Conservation (phyloP, 257 asterid genomes). For the Avicennia marina region DNA sequence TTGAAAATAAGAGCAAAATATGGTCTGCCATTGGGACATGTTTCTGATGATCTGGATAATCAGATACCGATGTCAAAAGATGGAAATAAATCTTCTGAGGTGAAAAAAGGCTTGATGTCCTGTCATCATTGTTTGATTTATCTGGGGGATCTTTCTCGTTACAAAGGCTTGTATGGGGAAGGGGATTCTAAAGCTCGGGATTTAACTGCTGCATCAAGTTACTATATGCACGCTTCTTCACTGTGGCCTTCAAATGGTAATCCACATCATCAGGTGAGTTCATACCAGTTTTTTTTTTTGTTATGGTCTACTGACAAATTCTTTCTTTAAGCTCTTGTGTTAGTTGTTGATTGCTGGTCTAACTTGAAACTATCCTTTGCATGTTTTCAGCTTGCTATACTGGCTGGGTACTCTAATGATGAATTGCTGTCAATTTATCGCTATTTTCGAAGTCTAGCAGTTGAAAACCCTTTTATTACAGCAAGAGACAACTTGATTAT, state of each 20-base stretch:
- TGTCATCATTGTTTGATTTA: constrained; percentile 92
- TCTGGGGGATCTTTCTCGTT: constrained; percentile 96
- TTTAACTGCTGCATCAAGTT: constrained; percentile 86
- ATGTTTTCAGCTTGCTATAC: constrained; percentile 78
- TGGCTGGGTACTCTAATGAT: constrained; percentile 82
- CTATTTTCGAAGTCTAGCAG: constrained; percentile 88
- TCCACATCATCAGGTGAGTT: constrained; percentile 88
- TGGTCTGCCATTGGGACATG: constrained; percentile 70
- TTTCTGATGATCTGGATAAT: constrained; percentile 57
- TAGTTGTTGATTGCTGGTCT: constrained; percentile 1
- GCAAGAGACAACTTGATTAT: constrained; percentile 90
- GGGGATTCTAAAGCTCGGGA: constrained; percentile 81
- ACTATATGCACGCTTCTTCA: constrained; percentile 83
- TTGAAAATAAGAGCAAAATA: constrained; percentile 76
- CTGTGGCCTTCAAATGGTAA: constrained; percentile 93
- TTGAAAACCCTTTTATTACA: constrained; percentile 74
- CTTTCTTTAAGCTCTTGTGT: constrained; percentile 1
- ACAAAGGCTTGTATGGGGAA: constrained; percentile 88
- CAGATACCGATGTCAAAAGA: constrained; percentile 53
- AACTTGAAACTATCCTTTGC: constrained; percentile 7
- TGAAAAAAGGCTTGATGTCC: constrained; percentile 72
- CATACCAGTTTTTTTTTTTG: background rate
- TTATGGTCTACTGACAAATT: background rate
- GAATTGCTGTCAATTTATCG: constrained; percentile 78
- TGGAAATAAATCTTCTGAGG: constrained; percentile 57